Evolutionary conservation across 108 stramenopile species (phyloP).

Genomic region (Craspedostauros australis): DNA sequence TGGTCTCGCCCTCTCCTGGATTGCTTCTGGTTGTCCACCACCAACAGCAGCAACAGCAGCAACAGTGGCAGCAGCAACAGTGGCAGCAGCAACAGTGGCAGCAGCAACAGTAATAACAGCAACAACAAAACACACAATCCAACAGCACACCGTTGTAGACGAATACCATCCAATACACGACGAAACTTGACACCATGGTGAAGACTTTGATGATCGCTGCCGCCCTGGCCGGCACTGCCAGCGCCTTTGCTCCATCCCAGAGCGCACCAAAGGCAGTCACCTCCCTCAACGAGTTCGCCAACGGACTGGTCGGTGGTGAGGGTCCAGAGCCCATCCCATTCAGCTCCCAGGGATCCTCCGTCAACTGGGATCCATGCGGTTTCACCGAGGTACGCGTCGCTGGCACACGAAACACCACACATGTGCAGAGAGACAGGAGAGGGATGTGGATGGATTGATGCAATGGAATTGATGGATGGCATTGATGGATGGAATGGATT

Average conservation of each 20-base stretch:
- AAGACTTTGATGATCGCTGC: slow-evolving; percentile 54
- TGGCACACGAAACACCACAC: too few species aligned
- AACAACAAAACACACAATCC: too few species aligned
- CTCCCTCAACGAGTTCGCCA: slow-evolving; percentile 39
- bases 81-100: slow-evolving; percentile 2
- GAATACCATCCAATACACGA: background rate
- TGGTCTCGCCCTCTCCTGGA: too few species aligned
- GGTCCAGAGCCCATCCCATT: slow-evolving; percentile 55
- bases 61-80: slow-evolving; percentile 21
- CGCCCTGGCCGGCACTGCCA: slow-evolving; percentile 49
- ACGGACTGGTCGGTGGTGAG: slow-evolving; percentile 54
- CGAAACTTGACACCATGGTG: slow-evolving; percentile 13
- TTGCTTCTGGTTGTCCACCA: slow-evolving; percentile 50
- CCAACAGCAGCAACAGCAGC: slow-evolving; percentile 43
- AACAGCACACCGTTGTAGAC: too few species aligned
- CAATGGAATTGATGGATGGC: too few species aligned
- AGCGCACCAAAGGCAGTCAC: slow-evolving; percentile 21
- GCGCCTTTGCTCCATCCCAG: slow-evolving; percentile 54
- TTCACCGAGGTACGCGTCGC: slow-evolving; percentile 51
- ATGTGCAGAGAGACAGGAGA: too few species aligned
- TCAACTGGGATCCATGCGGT: slow-evolving; percentile 62
- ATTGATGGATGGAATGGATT: too few species aligned
- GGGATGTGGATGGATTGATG: too few species aligned
- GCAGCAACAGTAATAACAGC: slow-evolving; percentile 52
- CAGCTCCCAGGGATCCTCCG: slow-evolving; percentile 22